Percentiles rank a stretch among this genome's conserved stretches.
Evolutionary conservation across 1,284 basidiomycete species (phyloP).

Genomic region (Microbotryum violaceum): DNA sequence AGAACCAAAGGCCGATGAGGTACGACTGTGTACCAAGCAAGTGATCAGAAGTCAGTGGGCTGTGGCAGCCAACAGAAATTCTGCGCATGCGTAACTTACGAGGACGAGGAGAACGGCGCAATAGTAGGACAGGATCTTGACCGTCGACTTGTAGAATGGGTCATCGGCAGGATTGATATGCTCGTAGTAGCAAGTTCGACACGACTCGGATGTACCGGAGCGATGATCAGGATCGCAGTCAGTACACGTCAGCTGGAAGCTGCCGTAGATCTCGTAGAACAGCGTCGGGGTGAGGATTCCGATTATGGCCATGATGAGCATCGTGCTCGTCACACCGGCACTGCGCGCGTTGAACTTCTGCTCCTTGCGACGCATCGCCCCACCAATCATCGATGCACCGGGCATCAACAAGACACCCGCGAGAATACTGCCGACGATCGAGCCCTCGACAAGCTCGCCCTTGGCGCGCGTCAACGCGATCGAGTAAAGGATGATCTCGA

Average conservation of each 20-base stretch:
- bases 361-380: conserved; percentile 84
- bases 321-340: conserved; percentile 96
- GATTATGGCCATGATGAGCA: conserved; percentile 99
- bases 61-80: neutral
- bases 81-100: conserved; percentile 49
- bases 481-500: conserved; percentile 90
- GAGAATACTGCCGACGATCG: conserved; percentile 85
- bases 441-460: conserved; percentile 91
- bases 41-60: too few relatives aligned
- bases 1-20: conserved; percentile 96
- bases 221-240: conserved; percentile 59
- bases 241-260: conserved; percentile 86
- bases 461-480: conserved; percentile 84
- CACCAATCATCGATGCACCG: conserved; percentile 92
- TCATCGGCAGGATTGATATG: conserved; percentile 88
- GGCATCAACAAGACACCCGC: conserved; percentile 97
- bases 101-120: conserved; percentile 83
- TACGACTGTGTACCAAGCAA: conserved; percentile 61
- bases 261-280: conserved; percentile 98
- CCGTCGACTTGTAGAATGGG: conserved; percentile 92
- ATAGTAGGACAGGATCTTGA: conserved; percentile 88
- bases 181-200: conserved; percentile 87
- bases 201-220: conserved; percentile 45
- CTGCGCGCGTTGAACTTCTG: conserved; percentile 97
- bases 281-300: conserved; percentile 90